Evolutionary conservation across 345 rosid genomes (phyloP), one percentile per base, ranked within the genome.

Genomic region (Orychophragmus violaceus): DNA sequence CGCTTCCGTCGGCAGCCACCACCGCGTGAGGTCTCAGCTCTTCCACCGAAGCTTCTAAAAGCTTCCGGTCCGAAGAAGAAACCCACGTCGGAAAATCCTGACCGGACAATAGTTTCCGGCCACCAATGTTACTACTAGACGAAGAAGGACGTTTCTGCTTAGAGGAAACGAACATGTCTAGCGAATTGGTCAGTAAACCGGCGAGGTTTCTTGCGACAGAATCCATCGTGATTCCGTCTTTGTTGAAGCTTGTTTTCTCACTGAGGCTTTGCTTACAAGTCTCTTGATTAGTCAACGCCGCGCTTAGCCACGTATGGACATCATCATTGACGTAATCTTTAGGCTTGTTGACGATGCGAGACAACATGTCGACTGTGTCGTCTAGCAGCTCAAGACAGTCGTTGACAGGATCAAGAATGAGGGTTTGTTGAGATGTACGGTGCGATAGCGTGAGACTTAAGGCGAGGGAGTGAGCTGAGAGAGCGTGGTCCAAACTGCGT

Each of bases 1-100:
- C 85, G 22, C 76, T 81, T 21, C 88, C 88, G 54, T 84, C 84
- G 56, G 68, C 72, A 1, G 85, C 82, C 78, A 84, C 88, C 62
- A 84, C 82, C 0, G 82, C 83, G 28, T 76, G 70, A 5, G 74
- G 78, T 44, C 39, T 44, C 53, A 81, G 36, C 59, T 81, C 83
- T 37, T 29, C 66, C 19, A 66, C 64, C 3, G 82, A 51, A 53
- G 83, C 62, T 68, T 79, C 79, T 46, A 83, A 66, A 52, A 83
- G 83, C 59, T 54, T 81, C 72, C 80, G 35, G 8, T 75, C 81
- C 8, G 71, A 41, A 0, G 41, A n/a, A 0, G 83, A 69, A 62
- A 81, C 60, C 87, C 87, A 83, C 21, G 49, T 29, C 37, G 84
- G 86, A 39, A 78, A 82, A 23, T 35, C 22, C 3, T 70, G 29